phyloP scores from a whole-genome alignment of 345 rosid species.

The Eucalyptus marginata region DNA sequence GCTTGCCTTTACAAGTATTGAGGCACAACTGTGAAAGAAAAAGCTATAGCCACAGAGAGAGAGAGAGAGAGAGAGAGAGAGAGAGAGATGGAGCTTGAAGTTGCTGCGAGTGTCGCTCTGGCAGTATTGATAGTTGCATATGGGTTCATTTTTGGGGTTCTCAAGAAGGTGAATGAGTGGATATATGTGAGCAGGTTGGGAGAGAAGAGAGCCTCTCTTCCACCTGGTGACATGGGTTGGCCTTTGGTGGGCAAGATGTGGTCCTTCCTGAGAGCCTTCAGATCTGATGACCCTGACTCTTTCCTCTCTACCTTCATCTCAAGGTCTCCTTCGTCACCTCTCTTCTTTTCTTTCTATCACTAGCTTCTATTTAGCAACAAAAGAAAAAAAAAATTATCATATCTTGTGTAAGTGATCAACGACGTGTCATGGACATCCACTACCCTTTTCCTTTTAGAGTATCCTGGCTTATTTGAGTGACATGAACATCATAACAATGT shows the following conservation, averaged over 20 bases:
- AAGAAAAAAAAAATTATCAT: too few relatives aligned
- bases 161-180: slow-evolving; percentile 19
- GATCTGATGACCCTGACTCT: slow-evolving; percentile 28
- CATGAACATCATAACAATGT: not conserved
- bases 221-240: slow-evolving; percentile 43
- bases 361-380: not conserved
- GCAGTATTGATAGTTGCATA: not conserved
- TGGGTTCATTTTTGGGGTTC: slow-evolving; percentile 5
- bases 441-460: not conserved
- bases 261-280: slow-evolving; percentile 33
- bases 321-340: not conserved
- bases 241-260: slow-evolving; percentile 34
- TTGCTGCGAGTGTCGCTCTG: not conserved
- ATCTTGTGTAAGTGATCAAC: too few relatives aligned
- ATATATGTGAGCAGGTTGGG: slow-evolving; percentile 15
- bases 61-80: not conserved
- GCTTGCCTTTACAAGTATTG: not conserved
- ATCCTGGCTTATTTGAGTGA: not conserved
- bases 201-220: slow-evolving; percentile 12
- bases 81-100: not conserved
- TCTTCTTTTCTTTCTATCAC: not conserved
- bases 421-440: not conserved
- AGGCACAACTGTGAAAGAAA: not conserved
- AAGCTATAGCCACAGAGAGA: not conserved
- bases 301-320: slow-evolving; percentile 6